These are phyloP conservation scores for Apostasia shenzhenica DNA, from an alignment of 106 monocot genomes.

Conservation along the genomic window DNA sequence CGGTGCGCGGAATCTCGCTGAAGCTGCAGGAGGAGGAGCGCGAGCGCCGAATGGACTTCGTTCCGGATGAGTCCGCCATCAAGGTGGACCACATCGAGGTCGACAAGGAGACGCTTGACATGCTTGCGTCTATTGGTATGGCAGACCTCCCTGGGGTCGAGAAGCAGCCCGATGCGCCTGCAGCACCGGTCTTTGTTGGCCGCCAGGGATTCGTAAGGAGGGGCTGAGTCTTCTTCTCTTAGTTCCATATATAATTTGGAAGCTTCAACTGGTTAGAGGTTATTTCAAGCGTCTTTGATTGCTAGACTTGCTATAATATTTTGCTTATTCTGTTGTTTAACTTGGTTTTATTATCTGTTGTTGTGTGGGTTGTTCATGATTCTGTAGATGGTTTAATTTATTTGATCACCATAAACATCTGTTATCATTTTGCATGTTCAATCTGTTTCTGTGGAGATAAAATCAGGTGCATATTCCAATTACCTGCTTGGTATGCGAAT, in stretches of 20 bases:
- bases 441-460: too few relatives aligned
- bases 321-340: neutral
- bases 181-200: neutral
- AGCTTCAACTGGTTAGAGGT: neutral
- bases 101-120: conserved; percentile 21
- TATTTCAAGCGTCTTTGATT: neutral
- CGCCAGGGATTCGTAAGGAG: conserved; percentile 1
- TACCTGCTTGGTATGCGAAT: too few relatives aligned
- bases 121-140: conserved; percentile 21
- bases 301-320: neutral
- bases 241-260: neutral
- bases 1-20: conserved; percentile 19
- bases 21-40: conserved; percentile 33
- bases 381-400: neutral
- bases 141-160: conserved; percentile 17
- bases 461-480: too few relatives aligned
- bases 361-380: conserved; percentile 2
- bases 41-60: conserved; percentile 23
- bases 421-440: too few relatives aligned
- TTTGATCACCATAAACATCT: too few relatives aligned
- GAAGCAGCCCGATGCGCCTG: conserved; percentile 1
- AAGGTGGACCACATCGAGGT: conserved; percentile 20
- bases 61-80: conserved; percentile 16
- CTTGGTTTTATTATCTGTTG: neutral
- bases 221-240: neutral